Conservation (phyloP, 805 yeast species). For the Spathaspora passalidarum region DNA sequence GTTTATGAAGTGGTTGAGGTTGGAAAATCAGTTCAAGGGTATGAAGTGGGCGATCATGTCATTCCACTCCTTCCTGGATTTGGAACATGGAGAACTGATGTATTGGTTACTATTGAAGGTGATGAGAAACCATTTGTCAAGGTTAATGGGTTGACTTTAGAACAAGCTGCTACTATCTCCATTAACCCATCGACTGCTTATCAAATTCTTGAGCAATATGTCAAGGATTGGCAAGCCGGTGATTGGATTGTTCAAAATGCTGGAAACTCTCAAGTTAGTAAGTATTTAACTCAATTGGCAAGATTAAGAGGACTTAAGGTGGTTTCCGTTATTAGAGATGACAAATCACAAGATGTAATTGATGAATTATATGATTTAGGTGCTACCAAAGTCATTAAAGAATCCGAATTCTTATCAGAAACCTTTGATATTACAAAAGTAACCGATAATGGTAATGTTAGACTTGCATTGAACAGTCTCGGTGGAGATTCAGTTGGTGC, state of each 20-base stretch:
- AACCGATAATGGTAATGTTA: constrained; percentile 17
- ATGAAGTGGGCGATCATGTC: constrained; percentile 79
- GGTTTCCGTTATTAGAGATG: constrained; percentile 26
- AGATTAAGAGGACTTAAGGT: constrained; percentile 21
- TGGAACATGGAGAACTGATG: constrained; percentile 83
- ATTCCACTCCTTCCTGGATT: constrained; percentile 70
- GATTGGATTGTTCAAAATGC: constrained; percentile 32
- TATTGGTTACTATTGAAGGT: constrained; percentile 44
- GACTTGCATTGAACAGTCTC: constrained; percentile 32
- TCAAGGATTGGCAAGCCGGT: constrained; percentile 21
- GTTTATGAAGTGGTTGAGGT: constrained; percentile 77
- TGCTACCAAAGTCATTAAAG: constrained; percentile 30
- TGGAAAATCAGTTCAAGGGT: constrained; percentile 50
- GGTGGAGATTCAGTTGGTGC: constrained; percentile 23
- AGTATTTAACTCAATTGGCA: constrained; percentile 29
- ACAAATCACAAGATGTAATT: constrained; percentile 22
- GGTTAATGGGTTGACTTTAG: constrained; percentile 25
- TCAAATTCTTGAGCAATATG: constrained; percentile 69
- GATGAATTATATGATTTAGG: constrained; percentile 22
- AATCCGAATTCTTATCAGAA: constrained; percentile 20
- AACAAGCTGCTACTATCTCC: constrained; percentile 78
- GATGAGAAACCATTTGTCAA: constrained; percentile 15
- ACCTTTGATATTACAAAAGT: constrained; percentile 13
- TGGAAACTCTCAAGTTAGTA: constrained; percentile 32
- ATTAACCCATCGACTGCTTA: constrained; percentile 91